phyloP scores from a whole-genome alignment of 257 asterid species.

The Solanum paucissectum region DNA sequence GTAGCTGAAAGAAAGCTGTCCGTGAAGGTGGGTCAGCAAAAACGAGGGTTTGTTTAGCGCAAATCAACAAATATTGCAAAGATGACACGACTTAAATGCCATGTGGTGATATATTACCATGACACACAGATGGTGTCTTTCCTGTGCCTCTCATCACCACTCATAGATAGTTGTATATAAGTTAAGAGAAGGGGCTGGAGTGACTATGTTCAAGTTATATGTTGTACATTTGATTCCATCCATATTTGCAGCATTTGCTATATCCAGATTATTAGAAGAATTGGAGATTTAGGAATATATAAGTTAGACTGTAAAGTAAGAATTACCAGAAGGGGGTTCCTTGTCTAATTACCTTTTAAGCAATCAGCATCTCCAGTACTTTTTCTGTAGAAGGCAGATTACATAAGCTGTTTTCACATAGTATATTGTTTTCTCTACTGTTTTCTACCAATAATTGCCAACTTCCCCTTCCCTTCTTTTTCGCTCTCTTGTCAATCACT shows the following conservation, averaged over 20 bases:
- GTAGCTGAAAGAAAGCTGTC: neutral
- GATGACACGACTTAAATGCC: neutral
- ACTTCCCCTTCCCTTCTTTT: neutral
- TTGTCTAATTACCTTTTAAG: neutral
- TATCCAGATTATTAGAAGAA: neutral
- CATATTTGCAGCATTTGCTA: neutral
- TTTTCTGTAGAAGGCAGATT: neutral
- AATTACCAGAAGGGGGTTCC: neutral
- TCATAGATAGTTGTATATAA: neutral
- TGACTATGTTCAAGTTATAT: neutral
- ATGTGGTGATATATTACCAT: neutral
- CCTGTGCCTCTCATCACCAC: neutral
- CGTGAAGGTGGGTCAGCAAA: neutral
- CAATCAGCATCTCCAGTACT: neutral
- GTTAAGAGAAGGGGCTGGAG: neutral
- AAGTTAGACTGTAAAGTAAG: neutral
- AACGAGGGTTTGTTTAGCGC: neutral
- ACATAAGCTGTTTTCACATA: neutral
- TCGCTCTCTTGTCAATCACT: neutral
- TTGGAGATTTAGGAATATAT: neutral
- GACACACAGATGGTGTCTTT: neutral
- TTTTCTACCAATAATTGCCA: neutral
- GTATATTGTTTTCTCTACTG: neutral
- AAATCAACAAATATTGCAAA: neutral
- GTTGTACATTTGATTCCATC: neutral